Conservation (phyloP, 1,284 basidiomycete species). For the Coniophora puteana region DNA sequence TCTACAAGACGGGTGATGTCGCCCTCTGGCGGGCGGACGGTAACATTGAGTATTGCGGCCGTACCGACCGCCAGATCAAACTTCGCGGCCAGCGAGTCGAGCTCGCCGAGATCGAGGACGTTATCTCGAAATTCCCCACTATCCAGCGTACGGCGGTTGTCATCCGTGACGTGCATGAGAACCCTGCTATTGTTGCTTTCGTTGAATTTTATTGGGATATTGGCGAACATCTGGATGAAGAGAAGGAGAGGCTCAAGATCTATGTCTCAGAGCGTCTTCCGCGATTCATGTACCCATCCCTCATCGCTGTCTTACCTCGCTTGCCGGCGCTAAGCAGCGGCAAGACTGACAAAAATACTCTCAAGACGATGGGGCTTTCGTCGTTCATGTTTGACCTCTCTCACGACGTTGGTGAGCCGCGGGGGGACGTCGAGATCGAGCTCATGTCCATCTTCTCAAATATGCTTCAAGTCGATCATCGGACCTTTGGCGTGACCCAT, state of each 20-base stretch:
- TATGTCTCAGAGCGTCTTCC: constrained; percentile 25
- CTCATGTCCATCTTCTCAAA: constrained; percentile 23
- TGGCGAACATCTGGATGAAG: too few species aligned
- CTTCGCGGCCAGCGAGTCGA: constrained; percentile 29
- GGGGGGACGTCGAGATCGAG: constrained; percentile 22
- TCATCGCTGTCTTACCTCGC: constrained; percentile 20
- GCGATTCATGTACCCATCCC: constrained; percentile 27
- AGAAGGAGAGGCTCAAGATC: constrained; percentile 17
- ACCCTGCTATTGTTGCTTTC: constrained; percentile 26
- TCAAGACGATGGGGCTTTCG: constrained; percentile 24
- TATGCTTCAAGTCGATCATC: constrained; percentile 16
- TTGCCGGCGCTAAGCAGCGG: constrained; percentile 21
- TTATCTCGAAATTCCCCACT: constrained; percentile 18
- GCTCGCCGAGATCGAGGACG: constrained; percentile 27
- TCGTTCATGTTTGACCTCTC: constrained; percentile 17
- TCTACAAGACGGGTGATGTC: constrained; percentile 28
- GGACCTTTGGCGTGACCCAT: constrained; percentile 21
- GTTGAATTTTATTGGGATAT: too few species aligned
- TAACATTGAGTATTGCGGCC: constrained; percentile 26
- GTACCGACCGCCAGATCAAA: constrained; percentile 28
- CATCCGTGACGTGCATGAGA: constrained; percentile 23
- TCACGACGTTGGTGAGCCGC: constrained; percentile 20
- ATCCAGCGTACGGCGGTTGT: constrained; percentile 19
- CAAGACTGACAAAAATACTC: constrained; percentile 23
- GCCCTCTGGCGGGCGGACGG: constrained; percentile 22